Evolutionary conservation across 2,329 filamentous ascomycete genomes (phyloP).

Genomic region (Phyllosticta capitalensis): DNA sequence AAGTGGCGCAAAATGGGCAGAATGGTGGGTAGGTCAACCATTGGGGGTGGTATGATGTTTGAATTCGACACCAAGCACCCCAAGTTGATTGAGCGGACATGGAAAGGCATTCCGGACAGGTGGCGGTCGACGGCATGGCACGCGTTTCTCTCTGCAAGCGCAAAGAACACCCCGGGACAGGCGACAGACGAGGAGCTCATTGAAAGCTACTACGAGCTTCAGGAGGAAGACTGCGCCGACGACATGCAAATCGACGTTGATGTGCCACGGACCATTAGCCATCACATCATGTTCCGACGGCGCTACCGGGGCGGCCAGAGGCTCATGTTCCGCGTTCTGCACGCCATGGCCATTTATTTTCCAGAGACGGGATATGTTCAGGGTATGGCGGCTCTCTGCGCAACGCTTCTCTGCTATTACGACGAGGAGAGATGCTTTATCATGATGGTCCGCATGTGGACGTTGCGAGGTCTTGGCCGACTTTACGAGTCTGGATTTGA

Average conservation of each 20-base stretch:
- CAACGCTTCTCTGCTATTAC: conserved; percentile 90
- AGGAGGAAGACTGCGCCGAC: conserved; percentile 68
- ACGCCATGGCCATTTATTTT: conserved; percentile 84
- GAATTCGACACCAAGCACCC: conserved; percentile 74
- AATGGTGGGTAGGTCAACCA: conserved; percentile 15
- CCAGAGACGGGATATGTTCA: conserved; percentile 92
- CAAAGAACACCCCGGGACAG: conserved; percentile 39
- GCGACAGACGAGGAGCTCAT: conserved; percentile 60
- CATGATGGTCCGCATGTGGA: conserved; percentile 94
- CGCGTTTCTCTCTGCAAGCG: conserved; percentile 75
- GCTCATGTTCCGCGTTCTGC: conserved; percentile 82
- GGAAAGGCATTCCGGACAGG: conserved; percentile 95
- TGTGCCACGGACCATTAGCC: conserved; percentile 86
- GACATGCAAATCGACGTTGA: conserved; percentile 97
- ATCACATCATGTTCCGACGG: conserved; percentile 93
- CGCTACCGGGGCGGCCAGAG: conserved; percentile 85
- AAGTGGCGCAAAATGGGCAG: conserved; percentile 61
- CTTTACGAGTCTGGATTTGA: conserved; percentile 78
- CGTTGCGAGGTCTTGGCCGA: conserved; percentile 72
- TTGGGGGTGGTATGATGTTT: conserved; percentile 54
- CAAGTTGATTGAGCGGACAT: conserved; percentile 78
- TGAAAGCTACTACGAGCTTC: conserved; percentile 59
- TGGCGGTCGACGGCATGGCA: conserved; percentile 95
- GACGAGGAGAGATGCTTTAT: conserved; percentile 91
- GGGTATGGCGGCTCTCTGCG: conserved; percentile 90